These are phyloP conservation scores for Neocatenulostroma microsporum DNA, from an alignment of 2,329 filamentous ascomycete species.

Conservation along the genomic window DNA sequence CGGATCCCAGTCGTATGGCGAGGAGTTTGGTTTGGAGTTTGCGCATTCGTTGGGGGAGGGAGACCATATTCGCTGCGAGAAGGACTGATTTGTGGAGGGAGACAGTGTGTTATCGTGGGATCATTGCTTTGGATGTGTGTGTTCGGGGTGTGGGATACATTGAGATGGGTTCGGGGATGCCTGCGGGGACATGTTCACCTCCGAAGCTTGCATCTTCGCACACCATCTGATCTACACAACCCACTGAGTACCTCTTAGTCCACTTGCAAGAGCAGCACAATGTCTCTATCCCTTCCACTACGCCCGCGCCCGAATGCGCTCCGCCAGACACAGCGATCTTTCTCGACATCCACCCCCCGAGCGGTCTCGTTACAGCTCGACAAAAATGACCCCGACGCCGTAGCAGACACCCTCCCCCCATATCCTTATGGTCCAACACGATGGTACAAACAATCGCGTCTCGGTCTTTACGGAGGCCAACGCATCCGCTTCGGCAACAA, in stretches of 20 bases:
- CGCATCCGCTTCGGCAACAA: slow-evolving; percentile 74
- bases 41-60: slow-evolving; percentile 62
- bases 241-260: too few relatives aligned
- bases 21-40: slow-evolving; percentile 67
- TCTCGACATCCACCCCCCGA: slow-evolving; percentile 24
- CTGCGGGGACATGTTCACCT: not conserved
- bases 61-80: slow-evolving; percentile 39
- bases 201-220: not conserved
- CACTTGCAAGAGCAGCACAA: too few relatives aligned
- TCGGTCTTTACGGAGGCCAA: slow-evolving; percentile 45
- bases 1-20: slow-evolving; percentile 68
- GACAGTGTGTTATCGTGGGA: slow-evolving; percentile 3
- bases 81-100: not conserved
- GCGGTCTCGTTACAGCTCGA: slow-evolving; percentile 23
- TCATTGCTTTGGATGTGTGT: slow-evolving; percentile 1
- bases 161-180: too few relatives aligned
- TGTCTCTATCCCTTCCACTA: too few relatives aligned
- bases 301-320: slow-evolving; percentile 7
- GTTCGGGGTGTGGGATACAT: too few relatives aligned
- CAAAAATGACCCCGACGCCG: slow-evolving; percentile 24
- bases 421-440: slow-evolving; percentile 66
- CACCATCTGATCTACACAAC: not conserved
- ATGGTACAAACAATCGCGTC: slow-evolving; percentile 74
- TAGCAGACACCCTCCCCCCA: slow-evolving; percentile 31
- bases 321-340: slow-evolving; percentile 19